These are phyloP conservation scores for Sporothrix protearum DNA, from an alignment of 2,329 filamentous ascomycete genomes.

Conservation along the genomic window DNA sequence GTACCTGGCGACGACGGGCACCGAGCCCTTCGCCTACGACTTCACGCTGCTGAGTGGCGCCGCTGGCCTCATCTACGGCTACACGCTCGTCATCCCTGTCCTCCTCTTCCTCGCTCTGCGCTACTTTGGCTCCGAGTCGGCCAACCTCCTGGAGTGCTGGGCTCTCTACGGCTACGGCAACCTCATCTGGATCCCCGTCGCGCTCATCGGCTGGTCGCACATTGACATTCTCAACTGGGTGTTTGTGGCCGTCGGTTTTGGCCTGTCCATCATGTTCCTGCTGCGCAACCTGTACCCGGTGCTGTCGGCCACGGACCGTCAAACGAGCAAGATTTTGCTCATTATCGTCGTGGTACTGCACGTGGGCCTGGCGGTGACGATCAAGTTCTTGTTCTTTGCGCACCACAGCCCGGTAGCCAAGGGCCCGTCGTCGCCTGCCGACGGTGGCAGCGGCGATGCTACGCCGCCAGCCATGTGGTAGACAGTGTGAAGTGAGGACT, in stretches of 20 bases:
- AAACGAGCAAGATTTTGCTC: conserved; percentile 84
- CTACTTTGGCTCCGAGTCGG: conserved; percentile 92
- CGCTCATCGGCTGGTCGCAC: conserved; percentile 84
- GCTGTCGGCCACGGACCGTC: conserved; percentile 84
- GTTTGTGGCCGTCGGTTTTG: conserved; percentile 85
- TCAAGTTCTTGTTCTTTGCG: conserved; percentile 96
- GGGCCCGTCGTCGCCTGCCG: not conserved
- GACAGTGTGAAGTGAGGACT: not conserved
- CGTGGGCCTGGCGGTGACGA: conserved; percentile 83
- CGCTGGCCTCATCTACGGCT: conserved; percentile 91
- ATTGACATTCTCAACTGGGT: conserved; percentile 86
- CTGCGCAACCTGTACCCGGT: conserved; percentile 87
- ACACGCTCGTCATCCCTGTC: conserved; percentile 82
- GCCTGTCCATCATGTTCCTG: conserved; percentile 75
- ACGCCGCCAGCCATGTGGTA: conserved; percentile 29
- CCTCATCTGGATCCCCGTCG: conserved; percentile 94
- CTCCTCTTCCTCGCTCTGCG: conserved; percentile 81
- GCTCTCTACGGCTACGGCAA: conserved; percentile 95
- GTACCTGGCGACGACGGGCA: conserved; percentile 69
- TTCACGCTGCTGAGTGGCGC: conserved; percentile 85
- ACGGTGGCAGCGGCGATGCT: conserved; percentile 13
- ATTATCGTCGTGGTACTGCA: conserved; percentile 81
- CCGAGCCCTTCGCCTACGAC: conserved; percentile 80
- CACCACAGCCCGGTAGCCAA: conserved; percentile 57
- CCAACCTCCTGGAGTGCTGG: conserved; percentile 92